These are phyloP conservation scores for Pulveroboletus sp. DNA, from an alignment of 768 basidiomycete species.

Conservation along the genomic window DNA sequence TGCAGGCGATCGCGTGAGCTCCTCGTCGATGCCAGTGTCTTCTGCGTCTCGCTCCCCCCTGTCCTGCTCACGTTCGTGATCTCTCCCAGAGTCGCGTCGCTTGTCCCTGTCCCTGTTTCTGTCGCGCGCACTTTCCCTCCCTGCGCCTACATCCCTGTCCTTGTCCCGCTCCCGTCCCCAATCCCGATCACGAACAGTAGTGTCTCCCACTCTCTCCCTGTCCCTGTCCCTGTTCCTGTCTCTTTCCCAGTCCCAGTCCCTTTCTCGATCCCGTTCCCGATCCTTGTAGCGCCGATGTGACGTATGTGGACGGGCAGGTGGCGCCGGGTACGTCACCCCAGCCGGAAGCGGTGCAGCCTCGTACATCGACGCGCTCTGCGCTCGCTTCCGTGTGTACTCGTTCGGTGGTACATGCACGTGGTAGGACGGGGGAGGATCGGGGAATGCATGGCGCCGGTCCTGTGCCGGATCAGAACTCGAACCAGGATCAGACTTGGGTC, in stretches of 20 bases:
- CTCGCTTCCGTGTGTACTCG: conserved; percentile 6
- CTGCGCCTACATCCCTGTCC: not conserved
- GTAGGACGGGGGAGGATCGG: not conserved
- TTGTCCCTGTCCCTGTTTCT: not conserved
- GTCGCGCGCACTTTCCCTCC: not conserved
- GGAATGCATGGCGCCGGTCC: conserved; percentile 2
- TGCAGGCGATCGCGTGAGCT: conserved; percentile 23
- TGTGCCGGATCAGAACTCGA: not conserved
- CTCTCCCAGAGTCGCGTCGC: not conserved
- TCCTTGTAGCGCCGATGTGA: conserved; percentile 18
- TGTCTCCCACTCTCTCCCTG: not conserved
- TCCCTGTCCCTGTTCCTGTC: not conserved
- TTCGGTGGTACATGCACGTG: not conserved
- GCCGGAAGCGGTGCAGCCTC: conserved; percentile 25
- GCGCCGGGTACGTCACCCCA: conserved; percentile 25
- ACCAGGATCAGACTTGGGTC: not conserved
- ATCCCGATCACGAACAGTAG: not conserved
- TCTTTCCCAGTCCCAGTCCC: not conserved
- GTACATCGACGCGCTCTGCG: conserved; percentile 19
- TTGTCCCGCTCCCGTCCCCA: not conserved
- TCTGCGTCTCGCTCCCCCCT: conserved; percentile 4
- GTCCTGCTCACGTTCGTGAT: not conserved
- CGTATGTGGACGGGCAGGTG: conserved; percentile 23
- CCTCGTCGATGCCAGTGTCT: conserved; percentile 6
- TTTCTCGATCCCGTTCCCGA: not conserved